Base-by-base conservation (phyloP, 1,284 basidiomycete species). In the Hypsizygus ulmarius region DNA sequence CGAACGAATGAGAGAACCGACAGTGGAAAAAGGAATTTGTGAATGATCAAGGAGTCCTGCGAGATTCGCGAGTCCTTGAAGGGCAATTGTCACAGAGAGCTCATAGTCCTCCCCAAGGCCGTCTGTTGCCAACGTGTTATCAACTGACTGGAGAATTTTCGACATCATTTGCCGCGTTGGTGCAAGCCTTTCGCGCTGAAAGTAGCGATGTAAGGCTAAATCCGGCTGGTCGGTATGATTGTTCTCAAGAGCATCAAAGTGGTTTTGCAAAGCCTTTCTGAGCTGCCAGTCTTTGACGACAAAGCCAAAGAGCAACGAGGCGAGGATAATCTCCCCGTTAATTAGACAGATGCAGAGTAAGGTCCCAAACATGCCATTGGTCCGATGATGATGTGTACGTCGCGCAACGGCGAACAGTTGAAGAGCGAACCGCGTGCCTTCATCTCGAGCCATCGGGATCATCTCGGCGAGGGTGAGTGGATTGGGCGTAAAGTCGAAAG, bases 301-400 rank as follows among this genome's bases (percentile, higher is more conserved):
- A 30, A 81, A 64, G 1, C 76, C 82, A 49, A 90, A 86, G 5
- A 90, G 66, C 18, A 90, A 66, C 1, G 82, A 80, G 0, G 79
- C 87, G 19, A 85, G 72, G 34, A 90, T 72, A 39, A 90, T 81
- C 58, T 90, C 87, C 21, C 87, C 85, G 42, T 90, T 86, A 37
- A 88, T 63, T 9, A 90, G 65, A 52, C 83, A 85, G 5, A 82
- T 73, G 2, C 75, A 70, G 53, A 90, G 72, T 35, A 87, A 63
- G 2, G 72, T 69, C 34, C 75, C 73, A 59, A 82, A 87, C 72
- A 87, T 81, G 19, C 71, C 66, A 18, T 75, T 67, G 4, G 80
- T 78, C 32, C 81, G 75, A 21, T 72, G 66, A 39, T 79, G 76
- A 19, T 78, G 72, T 36, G 78, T 74, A 29, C 72, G 65, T n/a